A percentile compares a stretch with the other conserved stretches of the same genome.
Conservation (phyloP, 2,329 filamentous ascomycete species). For the Sporothrix dimorphospora region DNA sequence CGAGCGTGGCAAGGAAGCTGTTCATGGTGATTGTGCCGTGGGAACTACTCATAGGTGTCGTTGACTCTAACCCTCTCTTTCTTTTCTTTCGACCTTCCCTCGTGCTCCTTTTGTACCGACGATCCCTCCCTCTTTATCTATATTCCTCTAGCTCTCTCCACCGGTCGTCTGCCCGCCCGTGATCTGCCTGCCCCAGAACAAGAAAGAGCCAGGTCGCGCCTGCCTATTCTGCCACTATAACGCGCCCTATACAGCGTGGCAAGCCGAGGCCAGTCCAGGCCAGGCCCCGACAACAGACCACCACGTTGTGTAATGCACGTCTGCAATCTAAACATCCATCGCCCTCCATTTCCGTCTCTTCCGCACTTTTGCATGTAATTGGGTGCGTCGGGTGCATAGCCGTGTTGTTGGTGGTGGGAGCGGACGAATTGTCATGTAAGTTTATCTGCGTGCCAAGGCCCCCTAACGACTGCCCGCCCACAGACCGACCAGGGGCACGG, state of each 20-base stretch:
- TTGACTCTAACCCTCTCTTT: not conserved
- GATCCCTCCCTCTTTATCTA: slow-evolving; percentile 19
- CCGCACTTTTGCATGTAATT: not conserved
- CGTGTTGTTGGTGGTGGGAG: not conserved
- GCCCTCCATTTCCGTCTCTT: slow-evolving; percentile 1
- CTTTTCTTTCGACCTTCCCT: not conserved
- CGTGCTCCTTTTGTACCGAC: not conserved
- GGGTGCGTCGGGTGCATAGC: not conserved
- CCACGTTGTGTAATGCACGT: not conserved
- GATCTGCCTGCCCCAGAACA: not conserved
- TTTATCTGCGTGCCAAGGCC: slow-evolving; percentile 25
- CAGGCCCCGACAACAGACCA: not conserved
- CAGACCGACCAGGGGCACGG: slow-evolving; percentile 6
- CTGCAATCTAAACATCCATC: not conserved
- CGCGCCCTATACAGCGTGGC: not conserved
- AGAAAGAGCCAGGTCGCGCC: not conserved
- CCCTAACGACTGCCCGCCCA: not conserved
- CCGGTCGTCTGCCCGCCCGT: not conserved
- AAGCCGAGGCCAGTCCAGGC: not conserved
- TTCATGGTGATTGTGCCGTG: not conserved
- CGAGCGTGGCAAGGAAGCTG: slow-evolving; percentile 20
- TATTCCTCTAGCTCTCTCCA: not conserved
- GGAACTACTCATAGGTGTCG: not conserved
- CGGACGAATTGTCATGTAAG: not conserved
- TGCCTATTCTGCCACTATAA: slow-evolving; percentile 10